Percentiles rank a stretch among this genome's conserved stretches.
These are phyloP conservation scores for Lactarius deliciosus DNA, from an alignment of 768 basidiomycete species.

Conservation along the genomic window DNA sequence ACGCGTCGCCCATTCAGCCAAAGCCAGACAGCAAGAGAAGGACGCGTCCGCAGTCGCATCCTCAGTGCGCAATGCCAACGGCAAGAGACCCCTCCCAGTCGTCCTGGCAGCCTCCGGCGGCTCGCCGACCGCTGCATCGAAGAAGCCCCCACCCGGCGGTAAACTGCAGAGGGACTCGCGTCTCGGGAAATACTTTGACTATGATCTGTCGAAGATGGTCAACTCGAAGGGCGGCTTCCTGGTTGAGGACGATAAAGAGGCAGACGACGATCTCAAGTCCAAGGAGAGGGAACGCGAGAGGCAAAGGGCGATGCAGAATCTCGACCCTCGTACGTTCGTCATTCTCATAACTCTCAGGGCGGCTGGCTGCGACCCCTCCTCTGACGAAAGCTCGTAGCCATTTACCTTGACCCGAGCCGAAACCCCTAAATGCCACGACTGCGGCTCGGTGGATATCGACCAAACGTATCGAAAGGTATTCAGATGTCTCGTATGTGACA, in stretches of 20 bases:
- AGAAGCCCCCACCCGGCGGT: slow-evolving; percentile 37
- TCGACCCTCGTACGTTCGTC: slow-evolving; percentile 63
- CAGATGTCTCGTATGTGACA: slow-evolving; percentile 80
- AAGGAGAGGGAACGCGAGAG: slow-evolving; percentile 83
- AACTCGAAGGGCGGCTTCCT: slow-evolving; percentile 97
- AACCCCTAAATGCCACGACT: slow-evolving; percentile 90
- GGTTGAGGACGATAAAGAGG: slow-evolving; percentile 82
- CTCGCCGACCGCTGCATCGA: slow-evolving; percentile 53
- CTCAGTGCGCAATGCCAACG: slow-evolving; percentile 57
- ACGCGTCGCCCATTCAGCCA: slow-evolving; percentile 47
- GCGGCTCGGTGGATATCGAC: slow-evolving; percentile 87
- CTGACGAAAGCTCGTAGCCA: slow-evolving; percentile 49
- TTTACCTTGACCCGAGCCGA: slow-evolving; percentile 66
- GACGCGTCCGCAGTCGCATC: slow-evolving; percentile 56
- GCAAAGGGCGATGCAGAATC: slow-evolving; percentile 69
- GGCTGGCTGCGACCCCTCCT: not conserved
- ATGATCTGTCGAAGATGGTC: slow-evolving; percentile 95
- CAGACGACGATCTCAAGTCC: slow-evolving; percentile 68
- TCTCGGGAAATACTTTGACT: slow-evolving; percentile 92
- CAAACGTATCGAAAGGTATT: slow-evolving; percentile 79
- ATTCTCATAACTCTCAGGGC: too few relatives aligned
- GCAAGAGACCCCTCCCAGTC: slow-evolving; percentile 59
- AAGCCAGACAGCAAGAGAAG: slow-evolving; percentile 67
- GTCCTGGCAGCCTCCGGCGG: slow-evolving; percentile 55
- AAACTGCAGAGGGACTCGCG: slow-evolving; percentile 71